A percentile compares a stretch with the other conserved stretches of the same genome.
phyloP scores from a whole-genome alignment of 345 rosid species.

The Salix exigua region DNA sequence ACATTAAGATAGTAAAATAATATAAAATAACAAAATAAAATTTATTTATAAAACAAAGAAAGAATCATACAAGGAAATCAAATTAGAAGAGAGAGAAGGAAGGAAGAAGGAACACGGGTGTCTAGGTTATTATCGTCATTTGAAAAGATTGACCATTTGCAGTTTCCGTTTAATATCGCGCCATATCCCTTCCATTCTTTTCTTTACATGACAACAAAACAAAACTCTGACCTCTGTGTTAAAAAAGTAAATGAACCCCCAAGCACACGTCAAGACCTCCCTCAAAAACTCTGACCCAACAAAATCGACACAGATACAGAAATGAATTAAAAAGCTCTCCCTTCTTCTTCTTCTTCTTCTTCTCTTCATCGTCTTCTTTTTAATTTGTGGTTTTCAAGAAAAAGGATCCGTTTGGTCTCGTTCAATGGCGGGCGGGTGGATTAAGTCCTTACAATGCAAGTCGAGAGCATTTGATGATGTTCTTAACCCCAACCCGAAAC shows the following conservation, averaged over 20 bases:
- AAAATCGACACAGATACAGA: not conserved
- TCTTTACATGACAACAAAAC: not conserved
- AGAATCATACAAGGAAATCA: not conserved
- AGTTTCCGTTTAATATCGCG: slow-evolving; percentile 42
- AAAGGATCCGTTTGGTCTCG: not conserved
- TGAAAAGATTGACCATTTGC: not conserved
- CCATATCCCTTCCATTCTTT: slow-evolving; percentile 25
- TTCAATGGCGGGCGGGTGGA: slow-evolving; percentile 77
- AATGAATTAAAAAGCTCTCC: not conserved
- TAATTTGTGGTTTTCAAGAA: not conserved
- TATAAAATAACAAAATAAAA: not conserved
- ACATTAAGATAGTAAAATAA: no score
- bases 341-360: not conserved
- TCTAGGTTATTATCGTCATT: slow-evolving; percentile 33
- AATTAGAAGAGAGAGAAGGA: not conserved
- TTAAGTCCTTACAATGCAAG: slow-evolving; percentile 87
- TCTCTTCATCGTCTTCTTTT: not conserved
- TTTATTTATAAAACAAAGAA: no score
- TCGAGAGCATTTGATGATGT: slow-evolving; percentile 92
- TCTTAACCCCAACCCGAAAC: slow-evolving; percentile 46
- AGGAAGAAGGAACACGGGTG: no score
- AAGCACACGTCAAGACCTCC: not conserved
- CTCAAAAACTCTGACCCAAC: not conserved
- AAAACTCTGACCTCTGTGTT: not conserved
- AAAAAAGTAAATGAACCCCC: not conserved